phyloP scores from a whole-genome alignment of 2,329 filamentous ascomycete species.

The Metarhizium robertsii region DNA sequence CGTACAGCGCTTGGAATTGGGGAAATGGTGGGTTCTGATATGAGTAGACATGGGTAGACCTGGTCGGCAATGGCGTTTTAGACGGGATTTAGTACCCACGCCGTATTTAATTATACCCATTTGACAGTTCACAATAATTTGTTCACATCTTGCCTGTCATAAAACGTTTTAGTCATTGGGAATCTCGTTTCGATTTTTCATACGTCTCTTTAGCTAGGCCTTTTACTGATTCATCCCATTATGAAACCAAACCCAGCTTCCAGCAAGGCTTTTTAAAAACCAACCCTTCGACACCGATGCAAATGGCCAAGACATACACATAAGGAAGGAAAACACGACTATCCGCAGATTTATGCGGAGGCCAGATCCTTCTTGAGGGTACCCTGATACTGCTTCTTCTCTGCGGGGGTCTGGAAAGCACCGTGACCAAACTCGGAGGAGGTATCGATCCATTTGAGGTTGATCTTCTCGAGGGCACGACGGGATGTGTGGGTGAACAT shows the following conservation, averaged over 20 bases:
- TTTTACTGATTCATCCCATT: constrained; percentile 26
- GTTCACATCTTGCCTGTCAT: no score
- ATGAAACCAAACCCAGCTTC: constrained; percentile 25
- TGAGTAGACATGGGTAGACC: neutral
- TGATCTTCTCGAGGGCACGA: constrained; percentile 96
- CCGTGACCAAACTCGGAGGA: constrained; percentile 99
- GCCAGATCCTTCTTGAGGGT: constrained; percentile 96
- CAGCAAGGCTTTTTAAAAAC: constrained; percentile 20
- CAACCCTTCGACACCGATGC: constrained; percentile 43
- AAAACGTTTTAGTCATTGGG: constrained; percentile 1
- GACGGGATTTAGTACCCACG: neutral
- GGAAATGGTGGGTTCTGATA: neutral
- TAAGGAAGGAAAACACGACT: constrained; percentile 26
- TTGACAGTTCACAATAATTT: no score
- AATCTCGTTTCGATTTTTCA: constrained; percentile 13
- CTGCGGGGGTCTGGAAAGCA: constrained; percentile 95
- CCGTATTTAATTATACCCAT: no score
- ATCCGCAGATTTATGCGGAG: constrained; percentile 29
- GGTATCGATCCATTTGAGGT: constrained; percentile 99
- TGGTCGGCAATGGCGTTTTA: neutral
- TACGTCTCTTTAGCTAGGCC: constrained; percentile 25
- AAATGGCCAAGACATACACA: constrained; percentile 20
- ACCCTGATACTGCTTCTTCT: constrained; percentile 97
- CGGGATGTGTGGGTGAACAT: constrained; percentile 96
- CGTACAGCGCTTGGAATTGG: constrained; percentile 4